Percentiles rank a stretch among this genome's conserved stretches.
phyloP scores from a whole-genome alignment of 306 rosid genomes.

The Mucuna pruriens region DNA sequence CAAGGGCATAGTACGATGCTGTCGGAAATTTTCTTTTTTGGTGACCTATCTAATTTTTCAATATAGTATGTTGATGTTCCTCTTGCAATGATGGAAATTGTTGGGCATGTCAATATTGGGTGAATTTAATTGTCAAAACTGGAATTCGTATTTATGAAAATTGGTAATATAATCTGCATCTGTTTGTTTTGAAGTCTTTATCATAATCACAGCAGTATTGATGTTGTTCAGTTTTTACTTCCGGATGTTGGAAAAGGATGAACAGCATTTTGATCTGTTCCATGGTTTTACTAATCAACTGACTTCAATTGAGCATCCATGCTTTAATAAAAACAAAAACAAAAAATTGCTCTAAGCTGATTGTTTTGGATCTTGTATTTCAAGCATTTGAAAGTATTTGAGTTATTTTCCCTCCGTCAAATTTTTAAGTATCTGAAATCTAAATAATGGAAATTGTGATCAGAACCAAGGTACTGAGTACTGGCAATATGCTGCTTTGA shows the following conservation, averaged over 20 bases:
- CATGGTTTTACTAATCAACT: neutral
- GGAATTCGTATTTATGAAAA: neutral
- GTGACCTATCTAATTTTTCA: slow-evolving; percentile 4
- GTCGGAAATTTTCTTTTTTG: neutral
- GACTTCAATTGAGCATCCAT: neutral
- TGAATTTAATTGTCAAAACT: neutral
- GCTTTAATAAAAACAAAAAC: neutral
- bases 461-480: neutral
- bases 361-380: neutral
- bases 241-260: neutral
- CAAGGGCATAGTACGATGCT: neutral
- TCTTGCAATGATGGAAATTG: slow-evolving; percentile 7
- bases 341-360: neutral
- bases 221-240: slow-evolving; percentile 6
- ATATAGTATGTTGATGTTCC: neutral
- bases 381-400: slow-evolving; percentile 1
- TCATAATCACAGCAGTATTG: neutral
- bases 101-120: slow-evolving; percentile 1
- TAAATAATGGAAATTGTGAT: slow-evolving; percentile 7
- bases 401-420: neutral
- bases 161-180: slow-evolving; percentile 13
- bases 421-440: neutral
- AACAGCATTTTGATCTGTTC: neutral
- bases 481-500: neutral
- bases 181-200: slow-evolving; percentile 11